Evolutionary conservation across 495 filamentous ascomycete genomes (phyloP), one percentile per base, ranked within the genome.

Genomic region (Copromyces sp.): DNA sequence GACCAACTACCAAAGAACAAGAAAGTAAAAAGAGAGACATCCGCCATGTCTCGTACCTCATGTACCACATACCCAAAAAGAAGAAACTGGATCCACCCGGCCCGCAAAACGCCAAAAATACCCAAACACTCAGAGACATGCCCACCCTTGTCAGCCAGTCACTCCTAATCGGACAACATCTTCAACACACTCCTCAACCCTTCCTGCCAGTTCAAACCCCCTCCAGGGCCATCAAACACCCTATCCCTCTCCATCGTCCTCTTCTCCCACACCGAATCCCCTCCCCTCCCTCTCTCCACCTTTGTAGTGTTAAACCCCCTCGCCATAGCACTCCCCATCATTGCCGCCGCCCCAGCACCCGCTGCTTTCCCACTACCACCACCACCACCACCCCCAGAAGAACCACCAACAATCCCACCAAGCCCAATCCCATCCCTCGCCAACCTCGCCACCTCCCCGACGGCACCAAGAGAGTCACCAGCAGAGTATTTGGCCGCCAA

Each of bases 141-240:
- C 17, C 53, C 53, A 37, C 53, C 53, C 29, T 65, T 65, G 53
- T 29, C 42, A 17, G 17, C 8, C 17, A n/a, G 42, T 24, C 47
- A 59, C 4, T 53, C 24, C 53, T 20, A 32, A 39, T 71, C 90
- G 69, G 88, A 83, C 75, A 92, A 88, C 86, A 91, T 88, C 82
- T 92, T 90, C 3, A 87, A 87, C 70, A 91, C 77, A 70, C 81
- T 87, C 80, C 88, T 84, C 44, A 90, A 74, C 24, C 85, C 83
- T 20, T 83, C 84, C 35, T 87, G 75, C 72, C 84, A 83, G 16
- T 85, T 77, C 78, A 17, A 73, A 73, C 16, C 75, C 75, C 77
- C 29, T 78, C 77, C 73, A 37, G 76, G 47, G 40, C 80, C 53
- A 20, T 59, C 72, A 53, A 53, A 73, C 39, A 42, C 29, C 29